phyloP scores from a whole-genome alignment of 2,329 filamentous ascomycete genomes.

The Fusarium falciforme region DNA sequence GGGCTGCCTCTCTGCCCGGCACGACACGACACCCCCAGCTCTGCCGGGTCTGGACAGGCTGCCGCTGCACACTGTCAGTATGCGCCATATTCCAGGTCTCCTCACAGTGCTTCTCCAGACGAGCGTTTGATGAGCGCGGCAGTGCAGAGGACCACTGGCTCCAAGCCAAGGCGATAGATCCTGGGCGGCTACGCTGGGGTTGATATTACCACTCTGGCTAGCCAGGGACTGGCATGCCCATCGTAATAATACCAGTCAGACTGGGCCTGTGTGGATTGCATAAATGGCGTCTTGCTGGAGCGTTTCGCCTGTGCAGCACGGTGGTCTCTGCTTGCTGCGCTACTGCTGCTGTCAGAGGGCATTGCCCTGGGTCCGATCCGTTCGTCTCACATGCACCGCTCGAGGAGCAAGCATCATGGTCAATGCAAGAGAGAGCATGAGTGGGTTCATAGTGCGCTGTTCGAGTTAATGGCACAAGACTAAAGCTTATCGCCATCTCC shows the following conservation, averaged over 20 bases:
- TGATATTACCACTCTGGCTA: conserved; percentile 12
- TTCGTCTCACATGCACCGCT: conserved; percentile 19
- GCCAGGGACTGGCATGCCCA: conserved; percentile 27
- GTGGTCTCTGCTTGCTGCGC: background rate
- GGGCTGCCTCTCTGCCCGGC: background rate
- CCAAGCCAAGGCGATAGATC: conserved; percentile 6
- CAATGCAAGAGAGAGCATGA: background rate
- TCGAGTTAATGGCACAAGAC: conserved; percentile 1
- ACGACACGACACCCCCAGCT: background rate
- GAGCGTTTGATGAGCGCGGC: background rate
- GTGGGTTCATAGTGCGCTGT: background rate
- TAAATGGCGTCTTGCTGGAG: conserved; percentile 30
- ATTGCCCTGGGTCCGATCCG: background rate
- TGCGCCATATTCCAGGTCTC: background rate
- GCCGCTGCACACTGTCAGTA: background rate
- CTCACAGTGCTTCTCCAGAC: background rate
- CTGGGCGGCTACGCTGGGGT: conserved; percentile 12
- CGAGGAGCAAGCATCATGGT: background rate
- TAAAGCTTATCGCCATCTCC: background rate
- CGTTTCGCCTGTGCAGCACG: conserved; percentile 26
- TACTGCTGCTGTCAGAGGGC: background rate
- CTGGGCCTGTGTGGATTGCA: conserved; percentile 19
- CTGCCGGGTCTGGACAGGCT: background rate
- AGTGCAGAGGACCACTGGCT: conserved; percentile 2
- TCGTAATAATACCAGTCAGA: conserved; percentile 35